phyloP scores from a whole-genome alignment of 2,329 filamentous ascomycete species.

The Tolypocladium tundrense region DNA sequence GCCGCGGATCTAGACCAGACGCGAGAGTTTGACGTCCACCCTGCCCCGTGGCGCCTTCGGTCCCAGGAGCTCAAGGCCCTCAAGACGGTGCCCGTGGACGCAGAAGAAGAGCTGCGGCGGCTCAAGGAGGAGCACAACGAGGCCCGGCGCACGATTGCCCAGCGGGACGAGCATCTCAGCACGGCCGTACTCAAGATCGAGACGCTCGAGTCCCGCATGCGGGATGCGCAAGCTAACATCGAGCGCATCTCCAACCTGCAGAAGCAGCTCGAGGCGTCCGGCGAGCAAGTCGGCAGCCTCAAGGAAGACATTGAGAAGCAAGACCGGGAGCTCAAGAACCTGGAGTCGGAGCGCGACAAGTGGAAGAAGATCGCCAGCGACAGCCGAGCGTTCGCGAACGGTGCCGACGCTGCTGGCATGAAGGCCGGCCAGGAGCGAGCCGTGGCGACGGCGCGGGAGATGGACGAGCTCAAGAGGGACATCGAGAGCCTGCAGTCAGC shows the following conservation, averaged over 20 bases:
- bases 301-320: slow-evolving; percentile 57
- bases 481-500: slow-evolving; percentile 54
- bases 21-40: slow-evolving; percentile 66
- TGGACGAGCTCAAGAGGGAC: slow-evolving; percentile 61
- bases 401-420: slow-evolving; percentile 36
- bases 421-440: slow-evolving; percentile 56
- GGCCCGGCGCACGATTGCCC: slow-evolving; percentile 59
- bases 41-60: slow-evolving; percentile 74
- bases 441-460: slow-evolving; percentile 60
- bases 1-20: slow-evolving; percentile 62
- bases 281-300: slow-evolving; percentile 39
- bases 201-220: slow-evolving; percentile 78
- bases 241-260: slow-evolving; percentile 59
- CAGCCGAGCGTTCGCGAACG: slow-evolving; percentile 43
- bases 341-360: slow-evolving; percentile 57
- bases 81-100: slow-evolving; percentile 70
- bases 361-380: slow-evolving; percentile 63
- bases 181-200: slow-evolving; percentile 89
- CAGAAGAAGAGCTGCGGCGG: slow-evolving; percentile 73
- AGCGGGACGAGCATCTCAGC: slow-evolving; percentile 73
- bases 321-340: slow-evolving; percentile 52
- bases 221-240: slow-evolving; percentile 70
- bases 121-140: slow-evolving; percentile 74
- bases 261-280: slow-evolving; percentile 42
- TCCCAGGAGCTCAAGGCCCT: slow-evolving; percentile 73